Evolutionary conservation across 345 rosid species (phyloP), one percentile per base, ranked within the genome.

Genomic region (Aquilaria malaccensis): DNA sequence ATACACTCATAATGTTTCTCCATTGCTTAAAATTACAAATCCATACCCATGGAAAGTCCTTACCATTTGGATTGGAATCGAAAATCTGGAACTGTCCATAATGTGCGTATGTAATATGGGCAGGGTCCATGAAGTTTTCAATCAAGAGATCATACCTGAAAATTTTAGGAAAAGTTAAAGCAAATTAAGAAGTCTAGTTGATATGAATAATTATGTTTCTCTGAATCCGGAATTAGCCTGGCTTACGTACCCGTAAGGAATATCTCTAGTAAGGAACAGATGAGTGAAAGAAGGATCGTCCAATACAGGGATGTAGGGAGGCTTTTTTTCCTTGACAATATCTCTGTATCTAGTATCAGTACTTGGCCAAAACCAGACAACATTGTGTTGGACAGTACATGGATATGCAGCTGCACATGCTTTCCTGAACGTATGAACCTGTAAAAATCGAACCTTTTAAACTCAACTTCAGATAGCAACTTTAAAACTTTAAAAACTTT

Each of bases 281-380:
- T 64, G 76, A 45, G 95, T 79, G 65, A 69, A 89, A 2, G 91
- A 81, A 10, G 91, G 95, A 15, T 89, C 95, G 47, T 85, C 97
- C 60, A 87, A 53, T 70, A 85, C 89, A 1, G 91, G 84, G 29
- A 89, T 80, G 64, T 55, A 80, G 4, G 95, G 97, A 29, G 97
- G 97, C 62, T 80, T 77, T 55, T 81, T 76, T 55, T 72, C 82
- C 41, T 47, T 63, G 33, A 85, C 53, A 49, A 89, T 80, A 48
- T 89, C 80, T 70, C 73, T 83, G 81, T 68, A 83, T 53, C 65
- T 72, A 55, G 97, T 83, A 76, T 83, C 92, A 56, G 65, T 60
- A 51, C 82, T 89, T 11, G 97, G 97, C 95, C 97, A 89, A 77
- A 89, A 85, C 97, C 95, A 89, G 52, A 89, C 78, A 14, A 89